Percentiles rank a stretch among this genome's conserved stretches.
Conservation (phyloP, 495 filamentous ascomycete species). For the Poronia punctata region DNA sequence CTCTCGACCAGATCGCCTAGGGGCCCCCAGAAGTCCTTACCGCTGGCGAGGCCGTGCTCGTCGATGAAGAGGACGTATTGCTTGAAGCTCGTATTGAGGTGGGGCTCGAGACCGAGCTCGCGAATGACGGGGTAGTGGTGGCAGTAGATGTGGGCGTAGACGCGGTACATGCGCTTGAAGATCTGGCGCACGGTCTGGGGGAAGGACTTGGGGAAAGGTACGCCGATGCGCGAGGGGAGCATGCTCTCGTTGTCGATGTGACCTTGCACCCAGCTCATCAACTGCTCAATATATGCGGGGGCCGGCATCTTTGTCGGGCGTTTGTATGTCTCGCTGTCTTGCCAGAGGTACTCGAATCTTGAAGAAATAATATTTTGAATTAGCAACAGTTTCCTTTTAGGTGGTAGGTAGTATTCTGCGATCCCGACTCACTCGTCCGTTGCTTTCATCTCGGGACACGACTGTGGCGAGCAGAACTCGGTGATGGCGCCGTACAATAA, state of each 20-base stretch:
- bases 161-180: conserved; percentile 96
- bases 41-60: conserved; percentile 79
- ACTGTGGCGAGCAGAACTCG: conserved; percentile 94
- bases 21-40: conserved; percentile 98
- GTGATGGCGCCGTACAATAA: conserved; percentile 97
- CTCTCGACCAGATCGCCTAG: conserved; percentile 93
- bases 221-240: conserved; percentile 89
- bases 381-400: too few relatives aligned
- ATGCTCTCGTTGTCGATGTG: conserved; percentile 94
- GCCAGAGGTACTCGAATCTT: conserved; percentile 99
- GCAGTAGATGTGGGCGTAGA: conserved; percentile 99
- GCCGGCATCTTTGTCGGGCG: conserved; percentile 96
- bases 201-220: conserved; percentile 93
- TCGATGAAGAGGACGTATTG: conserved; percentile 97
- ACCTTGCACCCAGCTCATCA: conserved; percentile 93
- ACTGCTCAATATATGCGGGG: conserved; percentile 92
- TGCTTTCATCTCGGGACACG: conserved; percentile 98
- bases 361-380: too few relatives aligned
- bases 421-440: conserved; percentile 74
- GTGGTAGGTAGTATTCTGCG: too few relatives aligned
- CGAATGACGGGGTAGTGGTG: conserved; percentile 97
- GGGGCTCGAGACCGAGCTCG: conserved; percentile 89
- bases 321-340: conserved; percentile 88
- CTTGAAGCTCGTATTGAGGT: conserved; percentile 99
- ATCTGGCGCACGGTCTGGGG: conserved; percentile 79